Conservation (phyloP, 495 filamentous ascomycete genomes). For the Aspergillus incahuasiensis region DNA sequence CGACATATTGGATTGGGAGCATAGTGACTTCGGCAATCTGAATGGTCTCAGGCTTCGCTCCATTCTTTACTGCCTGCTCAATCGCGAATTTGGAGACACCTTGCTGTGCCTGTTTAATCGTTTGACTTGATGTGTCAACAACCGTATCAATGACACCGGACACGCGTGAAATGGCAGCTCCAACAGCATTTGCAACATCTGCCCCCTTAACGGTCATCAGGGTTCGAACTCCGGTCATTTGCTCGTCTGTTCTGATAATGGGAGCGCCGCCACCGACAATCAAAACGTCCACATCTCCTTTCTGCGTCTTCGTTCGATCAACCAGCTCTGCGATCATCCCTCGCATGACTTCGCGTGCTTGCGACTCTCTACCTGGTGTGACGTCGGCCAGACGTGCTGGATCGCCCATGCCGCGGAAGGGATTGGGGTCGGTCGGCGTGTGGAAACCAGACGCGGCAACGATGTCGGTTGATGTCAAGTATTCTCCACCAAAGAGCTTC, state of each 20-base stretch:
- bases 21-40: slow-evolving; percentile 31
- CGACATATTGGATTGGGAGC: slow-evolving; percentile 35
- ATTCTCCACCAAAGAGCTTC: slow-evolving; percentile 46
- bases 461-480: slow-evolving; percentile 48
- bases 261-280: slow-evolving; percentile 27
- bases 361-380: slow-evolving; percentile 6
- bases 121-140: slow-evolving; percentile 34
- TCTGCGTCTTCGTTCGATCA: slow-evolving; percentile 27
- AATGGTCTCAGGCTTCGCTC: slow-evolving; percentile 24
- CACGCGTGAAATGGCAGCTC: slow-evolving; percentile 45
- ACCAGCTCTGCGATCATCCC: slow-evolving; percentile 19
- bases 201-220: slow-evolving; percentile 18
- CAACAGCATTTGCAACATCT: slow-evolving; percentile 54
- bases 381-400: slow-evolving; percentile 7
- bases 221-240: slow-evolving; percentile 17
- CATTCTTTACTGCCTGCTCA: slow-evolving; percentile 36
- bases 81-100: slow-evolving; percentile 33
- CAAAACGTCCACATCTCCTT: slow-evolving; percentile 27
- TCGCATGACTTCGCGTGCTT: slow-evolving; percentile 13
- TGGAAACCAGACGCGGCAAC: slow-evolving; percentile 33
- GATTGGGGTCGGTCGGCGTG: slow-evolving; percentile 12
- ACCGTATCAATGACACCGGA: slow-evolving; percentile 36
- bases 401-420: slow-evolving; percentile 15
- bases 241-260: slow-evolving; percentile 17
- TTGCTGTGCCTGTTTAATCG: slow-evolving; percentile 29